Evolutionary conservation across 495 filamentous ascomycete species (phyloP).

Genomic region (Aspergillus coremiiformis): DNA sequence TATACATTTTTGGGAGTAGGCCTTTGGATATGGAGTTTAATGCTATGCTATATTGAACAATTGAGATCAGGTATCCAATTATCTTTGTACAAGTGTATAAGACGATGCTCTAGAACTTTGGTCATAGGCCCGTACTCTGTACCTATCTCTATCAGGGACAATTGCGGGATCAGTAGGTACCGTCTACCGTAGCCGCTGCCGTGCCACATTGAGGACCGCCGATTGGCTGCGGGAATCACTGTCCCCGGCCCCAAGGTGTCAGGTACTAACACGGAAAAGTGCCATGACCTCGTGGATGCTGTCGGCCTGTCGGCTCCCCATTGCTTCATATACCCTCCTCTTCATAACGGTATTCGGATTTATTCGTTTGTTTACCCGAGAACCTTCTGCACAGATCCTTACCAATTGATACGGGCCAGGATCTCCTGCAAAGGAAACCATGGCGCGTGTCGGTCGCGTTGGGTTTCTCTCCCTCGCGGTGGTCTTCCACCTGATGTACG

Average conservation of each 20-base stretch:
- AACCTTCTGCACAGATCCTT: neutral
- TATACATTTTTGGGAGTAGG: neutral
- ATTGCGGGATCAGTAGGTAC: neutral
- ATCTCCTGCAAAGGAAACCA: conserved; percentile 29
- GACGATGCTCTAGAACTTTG: too few species aligned
- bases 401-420: neutral
- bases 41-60: neutral
- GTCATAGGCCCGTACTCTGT: too few species aligned
- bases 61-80: neutral
- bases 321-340: conserved; percentile 8
- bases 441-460: conserved; percentile 75
- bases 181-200: conserved; percentile 11
- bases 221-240: conserved; percentile 30
- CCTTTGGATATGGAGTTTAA: neutral
- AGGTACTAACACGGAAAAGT: conserved; percentile 4
- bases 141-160: neutral
- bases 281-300: conserved; percentile 8
- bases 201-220: conserved; percentile 18
- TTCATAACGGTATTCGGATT: neutral
- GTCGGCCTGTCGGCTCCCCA: conserved; percentile 12
- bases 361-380: neutral
- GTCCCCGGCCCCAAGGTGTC: conserved; percentile 23
- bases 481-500: conserved; percentile 90
- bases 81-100: neutral
- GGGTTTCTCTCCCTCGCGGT: conserved; percentile 89